These are phyloP conservation scores for Baorangia bicolor DNA, from an alignment of 768 basidiomycete genomes.

Conservation along the genomic window DNA sequence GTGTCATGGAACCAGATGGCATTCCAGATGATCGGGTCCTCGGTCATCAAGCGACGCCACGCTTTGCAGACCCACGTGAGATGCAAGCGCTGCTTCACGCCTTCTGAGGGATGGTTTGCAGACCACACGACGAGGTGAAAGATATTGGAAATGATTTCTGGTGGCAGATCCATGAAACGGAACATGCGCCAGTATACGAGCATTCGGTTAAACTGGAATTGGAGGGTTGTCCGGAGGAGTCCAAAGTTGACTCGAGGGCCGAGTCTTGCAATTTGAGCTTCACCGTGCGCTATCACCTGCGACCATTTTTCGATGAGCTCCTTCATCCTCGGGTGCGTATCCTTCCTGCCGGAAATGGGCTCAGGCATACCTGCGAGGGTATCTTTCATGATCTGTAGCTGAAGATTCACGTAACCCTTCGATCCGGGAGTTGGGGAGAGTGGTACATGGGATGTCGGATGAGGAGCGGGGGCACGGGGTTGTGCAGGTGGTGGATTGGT, in stretches of 20 bases:
- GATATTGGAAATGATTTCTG: constrained; percentile 64
- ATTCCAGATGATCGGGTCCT: constrained; percentile 58
- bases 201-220: constrained; percentile 17
- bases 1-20: constrained; percentile 61
- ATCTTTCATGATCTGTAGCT: constrained; percentile 17
- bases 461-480: constrained; percentile 8
- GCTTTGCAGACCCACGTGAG: constrained; percentile 59
- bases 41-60: constrained; percentile 51
- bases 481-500: constrained; percentile 3
- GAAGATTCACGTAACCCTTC: constrained; percentile 15
- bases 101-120: constrained; percentile 33
- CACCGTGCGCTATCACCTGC: constrained; percentile 13
- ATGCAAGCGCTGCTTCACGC: constrained; percentile 41
- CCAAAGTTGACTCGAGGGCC: constrained; percentile 17
- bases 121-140: constrained; percentile 62
- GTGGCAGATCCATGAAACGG: constrained; percentile 60
- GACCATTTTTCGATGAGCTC: constrained; percentile 16
- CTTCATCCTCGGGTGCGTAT: not conserved
- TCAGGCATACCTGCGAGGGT: constrained; percentile 21
- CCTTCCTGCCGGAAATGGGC: constrained; percentile 7
- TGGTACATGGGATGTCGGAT: not conserved
- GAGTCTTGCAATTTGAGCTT: constrained; percentile 19
- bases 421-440: constrained; percentile 21
- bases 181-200: constrained; percentile 44
- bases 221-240: constrained; percentile 18